Evolutionary conservation across 1,284 basidiomycete species (phyloP), one percentile per base, ranked within the genome.

Genomic region (Cryptococcus maquisensis): DNA sequence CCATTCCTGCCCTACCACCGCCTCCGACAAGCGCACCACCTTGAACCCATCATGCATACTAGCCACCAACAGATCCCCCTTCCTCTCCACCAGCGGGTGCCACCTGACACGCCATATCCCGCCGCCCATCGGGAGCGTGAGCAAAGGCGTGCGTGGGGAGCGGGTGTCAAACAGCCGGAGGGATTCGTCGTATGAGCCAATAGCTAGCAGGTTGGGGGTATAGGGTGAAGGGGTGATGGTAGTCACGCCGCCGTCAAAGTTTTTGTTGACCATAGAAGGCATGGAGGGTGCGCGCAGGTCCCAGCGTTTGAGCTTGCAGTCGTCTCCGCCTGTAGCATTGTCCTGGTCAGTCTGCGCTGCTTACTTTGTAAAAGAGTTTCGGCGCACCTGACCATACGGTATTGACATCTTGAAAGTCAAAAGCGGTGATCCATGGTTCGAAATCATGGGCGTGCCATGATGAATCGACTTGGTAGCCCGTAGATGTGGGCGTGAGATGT

Each of bases 21-120:
- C 60, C 26, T 77, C 56, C 51, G 72, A 73, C 57, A 87, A 82
- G 1, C 74, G 78, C 35, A 93, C 74, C 7, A 94, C 80, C 65
- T 94, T 95, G 81, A 92, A 95, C 1, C 96, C 95, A 60, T 90
- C 92, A 69, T 97, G 94, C 96, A 98, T 99, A 69, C 89, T 90
- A 0, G 92, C 96, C 10, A 93, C 84, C 26, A 98, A 80, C 1
- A 98, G 79, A 64, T 93, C 87, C 23, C 80, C 67, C 56, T 79
- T 80, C 38, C 86, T 81, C 3, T 67, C 59, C 1, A 80, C 59
- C 1, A 79, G 81, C 1, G 93, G 91, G 72, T 98, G 92, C 91
- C 94, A 98, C 72, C 96, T 95, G 47, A 92, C 84, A 16, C 96
- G 82, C 96, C 96, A 99, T 12, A 86, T 87, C 2, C 96, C 96